Evolutionary conservation across 768 basidiomycete genomes (phyloP).

Genomic region (Dendrothele bispora): DNA sequence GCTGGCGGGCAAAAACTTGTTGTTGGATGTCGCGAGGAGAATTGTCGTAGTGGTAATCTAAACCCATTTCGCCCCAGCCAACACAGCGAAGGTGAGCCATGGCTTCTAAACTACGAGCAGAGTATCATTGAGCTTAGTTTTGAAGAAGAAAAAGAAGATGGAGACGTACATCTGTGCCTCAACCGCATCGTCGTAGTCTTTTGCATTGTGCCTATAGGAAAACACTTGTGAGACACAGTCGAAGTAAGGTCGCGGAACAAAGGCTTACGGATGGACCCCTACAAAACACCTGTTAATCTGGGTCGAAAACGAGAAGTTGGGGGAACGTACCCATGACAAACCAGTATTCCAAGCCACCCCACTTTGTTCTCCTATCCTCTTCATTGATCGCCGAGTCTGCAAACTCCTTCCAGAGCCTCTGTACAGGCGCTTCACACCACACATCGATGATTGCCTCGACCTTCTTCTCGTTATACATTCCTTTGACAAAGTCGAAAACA

Average conservation of each 20-base stretch:
- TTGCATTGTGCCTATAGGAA: constrained; percentile 64
- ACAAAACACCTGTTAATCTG: constrained; percentile 4
- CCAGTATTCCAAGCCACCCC: constrained; percentile 77
- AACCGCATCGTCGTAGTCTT: constrained; percentile 61
- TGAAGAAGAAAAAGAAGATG: not conserved
- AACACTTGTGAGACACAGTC: not conserved
- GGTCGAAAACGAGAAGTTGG: not conserved
- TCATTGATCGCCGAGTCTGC: constrained; percentile 66
- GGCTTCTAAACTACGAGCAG: constrained; percentile 57
- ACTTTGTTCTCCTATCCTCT: constrained; percentile 47
- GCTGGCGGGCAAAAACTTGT: constrained; percentile 64
- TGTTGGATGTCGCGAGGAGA: constrained; percentile 72
- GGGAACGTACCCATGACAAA: constrained; percentile 71
- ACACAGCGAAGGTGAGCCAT: constrained; percentile 82
- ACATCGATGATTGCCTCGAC: constrained; percentile 79
- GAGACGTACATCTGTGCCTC: constrained; percentile 66
- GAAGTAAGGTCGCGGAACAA: too few relatives aligned
- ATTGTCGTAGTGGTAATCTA: constrained; percentile 83
- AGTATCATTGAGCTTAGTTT: not conserved
- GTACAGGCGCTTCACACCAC: constrained; percentile 84
- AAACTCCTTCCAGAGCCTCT: constrained; percentile 61
- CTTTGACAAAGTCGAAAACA: constrained; percentile 71
- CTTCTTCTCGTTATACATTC: constrained; percentile 53
- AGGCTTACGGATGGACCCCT: constrained; percentile 77
- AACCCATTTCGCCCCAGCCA: constrained; percentile 87